phyloP scores from a whole-genome alignment of 2,329 filamentous ascomycete species.

The Pseudogymnoascus sp. region DNA sequence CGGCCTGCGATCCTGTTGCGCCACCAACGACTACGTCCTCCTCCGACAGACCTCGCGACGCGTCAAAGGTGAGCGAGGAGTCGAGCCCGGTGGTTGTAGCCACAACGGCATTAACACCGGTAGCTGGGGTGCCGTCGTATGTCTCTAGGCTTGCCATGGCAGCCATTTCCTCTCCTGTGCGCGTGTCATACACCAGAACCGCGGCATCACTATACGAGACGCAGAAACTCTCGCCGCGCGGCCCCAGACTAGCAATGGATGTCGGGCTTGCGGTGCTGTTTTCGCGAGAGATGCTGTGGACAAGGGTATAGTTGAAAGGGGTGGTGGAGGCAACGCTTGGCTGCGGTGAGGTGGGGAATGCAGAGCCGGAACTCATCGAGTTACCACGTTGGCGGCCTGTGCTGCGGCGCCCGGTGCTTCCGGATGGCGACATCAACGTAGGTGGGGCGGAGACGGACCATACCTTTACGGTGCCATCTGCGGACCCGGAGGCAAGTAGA shows the following conservation, averaged over 20 bases:
- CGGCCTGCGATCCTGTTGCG: conserved; percentile 69
- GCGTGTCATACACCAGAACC: conserved; percentile 85
- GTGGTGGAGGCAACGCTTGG: conserved; percentile 78
- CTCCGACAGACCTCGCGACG: conserved; percentile 52
- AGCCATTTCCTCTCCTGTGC: conserved; percentile 83
- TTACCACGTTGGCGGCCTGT: conserved; percentile 74
- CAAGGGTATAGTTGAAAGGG: conserved; percentile 78
- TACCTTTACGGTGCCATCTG: conserved; percentile 84
- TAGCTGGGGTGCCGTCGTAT: conserved; percentile 78
- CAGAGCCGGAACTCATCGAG: conserved; percentile 89
- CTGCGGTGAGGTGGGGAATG: conserved; percentile 83
- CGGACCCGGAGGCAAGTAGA: conserved; percentile 80
- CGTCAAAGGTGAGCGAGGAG: conserved; percentile 49
- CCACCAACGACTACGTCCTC: conserved; percentile 68
- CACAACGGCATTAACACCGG: conserved; percentile 82
- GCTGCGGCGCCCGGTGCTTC: conserved; percentile 51
- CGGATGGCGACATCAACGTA: conserved; percentile 70
- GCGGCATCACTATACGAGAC: conserved; percentile 88
- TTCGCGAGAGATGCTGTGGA: conserved; percentile 73
- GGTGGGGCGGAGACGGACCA: conserved; percentile 93
- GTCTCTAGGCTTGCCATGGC: conserved; percentile 92
- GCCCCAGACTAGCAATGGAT: conserved; percentile 82
- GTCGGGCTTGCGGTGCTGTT: conserved; percentile 71
- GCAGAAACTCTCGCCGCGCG: conserved; percentile 78
- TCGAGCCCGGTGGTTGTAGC: conserved; percentile 80